A percentile compares a stretch with the other conserved stretches of the same genome.
Evolutionary conservation across 495 filamentous ascomycete species (phyloP).

Genomic region (Lasiosphaeria ovina): DNA sequence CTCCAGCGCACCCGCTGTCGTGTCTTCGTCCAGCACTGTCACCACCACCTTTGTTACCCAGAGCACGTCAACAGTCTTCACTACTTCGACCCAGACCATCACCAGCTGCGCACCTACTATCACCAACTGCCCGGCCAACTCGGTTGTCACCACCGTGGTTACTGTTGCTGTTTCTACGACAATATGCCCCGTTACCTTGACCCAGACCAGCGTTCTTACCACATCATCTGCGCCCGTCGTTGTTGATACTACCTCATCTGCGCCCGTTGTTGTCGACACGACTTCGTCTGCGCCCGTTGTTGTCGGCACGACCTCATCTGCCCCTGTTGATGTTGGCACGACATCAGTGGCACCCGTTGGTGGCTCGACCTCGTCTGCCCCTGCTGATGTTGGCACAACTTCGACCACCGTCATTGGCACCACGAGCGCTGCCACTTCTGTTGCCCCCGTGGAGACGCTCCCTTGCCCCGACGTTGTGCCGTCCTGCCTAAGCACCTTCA

Average conservation of each 20-base stretch:
- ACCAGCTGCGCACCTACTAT: slow-evolving; percentile 58
- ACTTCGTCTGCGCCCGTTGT: slow-evolving; percentile 7
- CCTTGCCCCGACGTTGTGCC: slow-evolving; percentile 75
- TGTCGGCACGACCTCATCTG: slow-evolving; percentile 6
- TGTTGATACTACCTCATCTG: slow-evolving; percentile 3
- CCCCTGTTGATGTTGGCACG: slow-evolving; percentile 5
- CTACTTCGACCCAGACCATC: slow-evolving; percentile 58
- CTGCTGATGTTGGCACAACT: no score
- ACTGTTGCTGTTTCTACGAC: slow-evolving; percentile 64
- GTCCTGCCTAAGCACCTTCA: slow-evolving; percentile 91
- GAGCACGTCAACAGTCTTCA: slow-evolving; percentile 60
- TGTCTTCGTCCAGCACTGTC: slow-evolving; percentile 22
- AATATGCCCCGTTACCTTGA: slow-evolving; percentile 51
- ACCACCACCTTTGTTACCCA: slow-evolving; percentile 32
- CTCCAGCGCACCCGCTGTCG: slow-evolving; percentile 10
- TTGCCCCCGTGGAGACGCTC: slow-evolving; percentile 45
- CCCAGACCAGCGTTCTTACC: slow-evolving; percentile 26
- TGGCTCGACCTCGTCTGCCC: no score
- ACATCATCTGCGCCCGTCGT: slow-evolving; percentile 5
- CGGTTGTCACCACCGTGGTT: slow-evolving; percentile 49
- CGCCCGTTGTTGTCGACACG: slow-evolving; percentile 8
- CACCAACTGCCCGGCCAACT: slow-evolving; percentile 57
- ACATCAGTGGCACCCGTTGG: not conserved
- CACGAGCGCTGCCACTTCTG: slow-evolving; percentile 32
- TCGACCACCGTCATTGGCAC: slow-evolving; percentile 13